phyloP scores from a whole-genome alignment of 768 basidiomycete species.

The Tulasnella sp. region DNA sequence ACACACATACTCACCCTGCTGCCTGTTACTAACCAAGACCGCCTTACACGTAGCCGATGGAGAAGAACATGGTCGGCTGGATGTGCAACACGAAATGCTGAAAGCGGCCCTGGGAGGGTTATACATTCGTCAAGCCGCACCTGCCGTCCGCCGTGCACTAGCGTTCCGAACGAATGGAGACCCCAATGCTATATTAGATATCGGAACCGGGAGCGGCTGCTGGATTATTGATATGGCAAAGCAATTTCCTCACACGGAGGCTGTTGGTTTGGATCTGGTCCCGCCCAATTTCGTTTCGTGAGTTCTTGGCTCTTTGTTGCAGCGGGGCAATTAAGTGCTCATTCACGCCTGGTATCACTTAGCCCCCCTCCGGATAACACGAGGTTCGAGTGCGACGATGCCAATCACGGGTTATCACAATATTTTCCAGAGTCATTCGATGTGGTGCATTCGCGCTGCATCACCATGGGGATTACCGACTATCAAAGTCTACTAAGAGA shows the following conservation, averaged over 20 bases:
- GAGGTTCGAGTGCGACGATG: constrained; percentile 18
- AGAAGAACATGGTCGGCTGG: constrained; percentile 37
- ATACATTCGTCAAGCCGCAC: constrained; percentile 32
- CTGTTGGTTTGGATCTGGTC: constrained; percentile 9
- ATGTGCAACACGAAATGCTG: constrained; percentile 37
- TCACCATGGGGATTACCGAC: constrained; percentile 13
- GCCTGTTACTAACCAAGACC: too few relatives aligned
- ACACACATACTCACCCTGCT: neutral
- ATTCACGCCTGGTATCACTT: neutral
- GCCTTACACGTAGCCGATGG: constrained; percentile 29
- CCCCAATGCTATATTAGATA: constrained; percentile 34
- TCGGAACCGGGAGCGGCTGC: constrained; percentile 38
- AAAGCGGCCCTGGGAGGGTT: constrained; percentile 34
- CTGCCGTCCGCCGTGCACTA: constrained; percentile 35
- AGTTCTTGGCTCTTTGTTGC: neutral
- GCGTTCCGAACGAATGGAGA: constrained; percentile 31
- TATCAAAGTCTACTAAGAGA: neutral
- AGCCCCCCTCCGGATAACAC: constrained; percentile 4
- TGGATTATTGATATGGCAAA: constrained; percentile 30
- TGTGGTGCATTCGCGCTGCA: constrained; percentile 4
- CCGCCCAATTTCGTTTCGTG: constrained; percentile 11
- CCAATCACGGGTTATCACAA: neutral
- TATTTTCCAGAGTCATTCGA: constrained; percentile 8
- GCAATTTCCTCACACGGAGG: neutral
- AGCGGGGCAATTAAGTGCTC: neutral